Evolutionary conservation across 257 asterid genomes (phyloP).

Genomic region (Solanum virginianum): DNA sequence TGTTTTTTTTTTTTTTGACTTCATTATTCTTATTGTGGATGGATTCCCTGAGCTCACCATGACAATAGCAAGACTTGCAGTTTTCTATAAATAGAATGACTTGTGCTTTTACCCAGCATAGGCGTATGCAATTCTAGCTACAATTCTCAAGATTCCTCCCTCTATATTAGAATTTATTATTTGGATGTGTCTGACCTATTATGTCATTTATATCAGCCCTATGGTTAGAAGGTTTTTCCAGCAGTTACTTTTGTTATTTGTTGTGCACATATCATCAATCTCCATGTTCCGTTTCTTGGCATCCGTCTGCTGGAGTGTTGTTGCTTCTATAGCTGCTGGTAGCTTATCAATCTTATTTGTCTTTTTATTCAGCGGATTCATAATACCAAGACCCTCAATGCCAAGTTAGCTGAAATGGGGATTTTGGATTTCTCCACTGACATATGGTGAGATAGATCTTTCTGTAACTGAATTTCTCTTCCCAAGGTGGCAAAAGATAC

Average conservation of each 20-base stretch:
- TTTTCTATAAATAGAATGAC: conserved; percentile 43
- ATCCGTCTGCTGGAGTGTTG: conserved; percentile 30
- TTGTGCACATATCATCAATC: conserved; percentile 39
- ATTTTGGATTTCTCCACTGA: conserved; percentile 57
- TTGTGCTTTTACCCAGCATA: conserved; percentile 41
- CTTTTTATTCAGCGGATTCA: conserved; percentile 43
- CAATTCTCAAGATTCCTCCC: conserved; percentile 40
- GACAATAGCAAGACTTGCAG: no score
- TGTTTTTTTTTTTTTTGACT: conserved; percentile 27
- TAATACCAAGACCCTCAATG: conserved; percentile 50
- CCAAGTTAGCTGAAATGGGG: conserved; percentile 65
- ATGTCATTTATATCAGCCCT: conserved; percentile 34
- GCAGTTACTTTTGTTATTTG: conserved; percentile 31
- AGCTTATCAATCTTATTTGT: conserved; percentile 25
- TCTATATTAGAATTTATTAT: conserved; percentile 29
- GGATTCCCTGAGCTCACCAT: conserved; percentile 42
- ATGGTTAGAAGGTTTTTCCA: conserved; percentile 57
- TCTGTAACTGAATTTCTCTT: conserved; percentile 54
- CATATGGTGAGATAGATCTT: conserved; percentile 67
- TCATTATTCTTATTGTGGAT: conserved; percentile 35
- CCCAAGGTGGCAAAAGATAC: conserved; percentile 49
- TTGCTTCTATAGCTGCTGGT: conserved; percentile 36
- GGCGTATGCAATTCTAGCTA: conserved; percentile 41
- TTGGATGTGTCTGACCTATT: conserved; percentile 50
- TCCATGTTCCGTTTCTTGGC: conserved; percentile 65